Base-by-base conservation (phyloP, 495 filamentous ascomycete species). In the Aspergillus asperescens region DNA sequence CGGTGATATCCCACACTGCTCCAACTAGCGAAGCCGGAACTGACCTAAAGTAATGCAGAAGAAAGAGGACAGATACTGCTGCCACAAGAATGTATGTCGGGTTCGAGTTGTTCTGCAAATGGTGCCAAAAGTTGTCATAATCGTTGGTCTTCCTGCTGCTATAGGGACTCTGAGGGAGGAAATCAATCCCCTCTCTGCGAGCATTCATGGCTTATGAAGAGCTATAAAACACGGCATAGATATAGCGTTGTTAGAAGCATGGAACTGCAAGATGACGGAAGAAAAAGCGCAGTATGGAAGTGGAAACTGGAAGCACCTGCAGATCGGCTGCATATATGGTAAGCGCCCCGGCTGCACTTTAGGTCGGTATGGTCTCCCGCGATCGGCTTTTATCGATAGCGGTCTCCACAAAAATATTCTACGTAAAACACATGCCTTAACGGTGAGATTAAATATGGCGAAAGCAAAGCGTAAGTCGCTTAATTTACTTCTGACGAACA, bases 1-100 rank as follows among this genome's bases (percentile, higher is more conserved):
- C 78, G 6, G 87, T 24, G 20, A 72, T 52, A 63, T 87, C 80
- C 85, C 86, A 90, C 20, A 84, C 40, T 25, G 60, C 13, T 10
- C 56, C 58, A 20, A 62, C 55, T 22, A 72, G 19, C 4, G 66
- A 66, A 18, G 62, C 35, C 4, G 65, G 64, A 8, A 62, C 34
- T 12, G 62, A 54, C n/a, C 66, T 55, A 25, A 69, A 61, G 29
- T 69, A 57, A 18, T 60, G 56, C 12, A 73, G 46, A 12, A 69
- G n/a, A 9, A 67, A 38, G 34, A 62, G 62, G 13, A 61, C 46
- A n/a, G 63, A 57, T 29, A 65, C 24, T 1, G 64, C 16, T 18
- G 55, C 62, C 24, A 65, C 40, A 31, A 65, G 8, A 6, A 58
- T 37, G 47, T 61, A 68, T 31, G 53, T 62, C 54, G 69, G 23